Evolutionary conservation across 306 rosid species (phyloP).

Genomic region (Urtica urens): DNA sequence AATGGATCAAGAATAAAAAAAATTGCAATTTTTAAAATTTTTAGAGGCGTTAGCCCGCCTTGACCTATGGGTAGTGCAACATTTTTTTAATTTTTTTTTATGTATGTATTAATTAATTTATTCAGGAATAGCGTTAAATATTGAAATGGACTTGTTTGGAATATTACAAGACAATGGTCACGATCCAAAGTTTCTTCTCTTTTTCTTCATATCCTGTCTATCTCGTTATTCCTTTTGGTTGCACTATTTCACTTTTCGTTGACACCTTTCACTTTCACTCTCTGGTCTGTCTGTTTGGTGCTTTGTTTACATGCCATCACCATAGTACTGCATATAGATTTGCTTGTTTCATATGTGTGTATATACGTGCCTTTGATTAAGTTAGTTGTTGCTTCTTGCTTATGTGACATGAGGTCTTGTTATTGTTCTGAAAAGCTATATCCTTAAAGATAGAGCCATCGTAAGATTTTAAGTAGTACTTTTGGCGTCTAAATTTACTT

Average conservation of each 20-base stretch:
- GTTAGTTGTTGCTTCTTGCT: background rate
- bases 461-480: background rate
- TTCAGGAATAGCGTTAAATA: conserved; percentile 31
- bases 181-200: conserved; percentile 43
- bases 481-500: background rate
- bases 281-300: conserved; percentile 15
- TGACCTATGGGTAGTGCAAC: too few relatives aligned
- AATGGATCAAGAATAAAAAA: too few relatives aligned
- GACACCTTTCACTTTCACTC: conserved; percentile 45
- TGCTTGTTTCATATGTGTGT: too few relatives aligned
- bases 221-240: conserved; percentile 31
- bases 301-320: conserved; percentile 16
- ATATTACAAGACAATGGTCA: conserved; percentile 71
- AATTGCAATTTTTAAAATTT: too few relatives aligned
- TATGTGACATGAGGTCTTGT: background rate
- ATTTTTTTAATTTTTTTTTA: too few relatives aligned
- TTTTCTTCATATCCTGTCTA: conserved; percentile 20
- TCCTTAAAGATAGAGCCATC: background rate
- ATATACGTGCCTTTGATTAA: background rate
- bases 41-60: too few relatives aligned
- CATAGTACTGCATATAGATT: background rate
- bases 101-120: too few relatives aligned
- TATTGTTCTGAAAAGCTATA: background rate
- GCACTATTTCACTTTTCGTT: conserved; percentile 35
- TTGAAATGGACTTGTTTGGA: conserved; percentile 65